Base-by-base conservation (phyloP, 2,329 filamentous ascomycete species). In the Penicillium sp. region DNA sequence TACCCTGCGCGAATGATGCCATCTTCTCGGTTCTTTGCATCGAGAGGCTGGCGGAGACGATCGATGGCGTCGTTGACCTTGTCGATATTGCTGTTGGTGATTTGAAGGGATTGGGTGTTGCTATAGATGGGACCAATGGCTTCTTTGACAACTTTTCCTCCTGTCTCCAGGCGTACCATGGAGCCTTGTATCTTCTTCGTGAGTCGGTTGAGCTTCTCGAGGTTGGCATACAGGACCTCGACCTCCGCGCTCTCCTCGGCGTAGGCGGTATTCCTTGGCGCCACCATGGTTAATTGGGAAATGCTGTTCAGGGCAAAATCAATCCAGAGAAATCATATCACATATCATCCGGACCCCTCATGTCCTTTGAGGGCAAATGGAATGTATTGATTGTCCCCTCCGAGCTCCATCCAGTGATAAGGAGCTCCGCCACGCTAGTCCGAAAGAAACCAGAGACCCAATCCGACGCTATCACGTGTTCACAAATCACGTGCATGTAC, bases 141-240 rank as follows among this genome's bases (percentile, higher is more conserved):
- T 70, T 96, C 91, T 68, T 91, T 88, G 21, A 97, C 92, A 59
- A 89, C 92, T 76, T 92, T 91, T 19, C 93, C 94, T 52, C 91
- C 95, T 38, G 88, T 86, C 68, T 97, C 92, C 34, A 99, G 81
- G 55, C 92, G 85, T 38, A 86, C 84, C 65, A 97, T 82, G 50
- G 91, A 96, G 29, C 90, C 88, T 75, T 96, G 90, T 55, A 99
- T 97, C 80, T 96, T 96, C 79, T 94, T 96, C 33, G 92, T 96
- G 72, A 97, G 83, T 70, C 91, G 86, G 59, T 92, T 89, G 66
- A 95, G 95, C 82, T 96, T 97, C 67, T 95, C 91, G 60, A 97
- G 85, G 64, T 86, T 86, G 55, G 85, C 84, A 63, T 83, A 84
- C 25, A 88, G 75, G 53, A 87, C 85, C 72, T 87, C 85, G 41